Evolutionary conservation across 345 rosid genomes (phyloP).

Genomic region (Jatropha curcas): DNA sequence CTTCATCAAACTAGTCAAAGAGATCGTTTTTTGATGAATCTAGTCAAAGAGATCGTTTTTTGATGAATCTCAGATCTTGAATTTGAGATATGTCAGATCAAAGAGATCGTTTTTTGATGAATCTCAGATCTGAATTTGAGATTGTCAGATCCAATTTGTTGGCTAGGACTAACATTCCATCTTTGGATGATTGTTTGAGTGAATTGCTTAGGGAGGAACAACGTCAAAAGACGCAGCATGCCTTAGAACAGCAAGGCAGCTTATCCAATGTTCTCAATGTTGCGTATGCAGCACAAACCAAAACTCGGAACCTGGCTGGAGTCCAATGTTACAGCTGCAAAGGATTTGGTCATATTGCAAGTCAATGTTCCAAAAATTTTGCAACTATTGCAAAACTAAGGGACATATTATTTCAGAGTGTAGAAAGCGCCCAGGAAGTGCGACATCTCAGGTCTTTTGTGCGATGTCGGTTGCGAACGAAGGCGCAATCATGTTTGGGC

Average conservation of each 20-base stretch:
- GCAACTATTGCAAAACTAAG: not conserved
- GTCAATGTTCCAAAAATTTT: too few relatives aligned
- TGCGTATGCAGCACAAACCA: not conserved
- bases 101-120: too few relatives aligned
- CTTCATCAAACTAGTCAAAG: not conserved
- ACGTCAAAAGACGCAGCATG: not conserved
- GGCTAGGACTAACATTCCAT: not conserved
- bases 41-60: too few relatives aligned
- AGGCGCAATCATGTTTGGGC: too few relatives aligned
- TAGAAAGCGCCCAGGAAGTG: too few relatives aligned
- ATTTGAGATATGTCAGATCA: too few relatives aligned
- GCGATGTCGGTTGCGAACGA: too few relatives aligned
- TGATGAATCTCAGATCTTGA: not conserved
- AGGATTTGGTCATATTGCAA: too few relatives aligned
- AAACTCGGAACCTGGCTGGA: too few relatives aligned
- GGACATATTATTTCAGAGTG: not conserved
- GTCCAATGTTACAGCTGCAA: too few relatives aligned
- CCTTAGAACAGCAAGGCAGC: not conserved
- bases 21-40: not conserved
- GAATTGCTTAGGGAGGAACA: conserved; percentile 1
- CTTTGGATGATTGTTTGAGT: conserved; percentile 3
- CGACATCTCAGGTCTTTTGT: too few relatives aligned
- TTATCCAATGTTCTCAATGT: conserved; percentile 1
- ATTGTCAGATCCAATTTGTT: not conserved
- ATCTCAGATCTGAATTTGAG: too few relatives aligned